These are phyloP conservation scores for Penicillium digitatum DNA, from an alignment of 2,329 filamentous ascomycete species.

Conservation along the genomic window DNA sequence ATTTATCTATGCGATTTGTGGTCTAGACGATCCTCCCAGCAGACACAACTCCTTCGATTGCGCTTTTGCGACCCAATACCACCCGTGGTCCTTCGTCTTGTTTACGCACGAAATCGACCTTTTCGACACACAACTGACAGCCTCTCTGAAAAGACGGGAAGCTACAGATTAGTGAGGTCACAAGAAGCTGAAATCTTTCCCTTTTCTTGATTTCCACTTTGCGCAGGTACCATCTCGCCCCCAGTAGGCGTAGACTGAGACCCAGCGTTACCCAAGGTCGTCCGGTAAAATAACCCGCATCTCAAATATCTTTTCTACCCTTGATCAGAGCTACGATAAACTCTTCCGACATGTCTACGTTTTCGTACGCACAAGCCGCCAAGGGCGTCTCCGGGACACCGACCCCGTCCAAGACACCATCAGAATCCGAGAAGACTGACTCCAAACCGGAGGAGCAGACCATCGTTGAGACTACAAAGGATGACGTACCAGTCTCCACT, in stretches of 20 bases:
- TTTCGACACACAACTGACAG: slow-evolving; percentile 14
- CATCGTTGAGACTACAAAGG: slow-evolving; percentile 24
- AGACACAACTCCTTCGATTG: slow-evolving; percentile 1
- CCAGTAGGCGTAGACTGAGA: slow-evolving; percentile 18
- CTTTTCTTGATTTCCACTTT: slow-evolving; percentile 22
- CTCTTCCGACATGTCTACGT: slow-evolving; percentile 53
- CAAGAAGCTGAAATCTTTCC: slow-evolving; percentile 27
- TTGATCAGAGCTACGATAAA: slow-evolving; percentile 38
- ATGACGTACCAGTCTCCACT: slow-evolving; percentile 34
- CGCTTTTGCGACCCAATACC: slow-evolving; percentile 5
- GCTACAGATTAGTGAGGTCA: slow-evolving; percentile 29
- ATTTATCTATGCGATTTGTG: slow-evolving; percentile 27
- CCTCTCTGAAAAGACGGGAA: slow-evolving; percentile 23
- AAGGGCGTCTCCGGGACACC: slow-evolving; percentile 64
- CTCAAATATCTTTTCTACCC: slow-evolving; percentile 2
- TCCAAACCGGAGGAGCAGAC: slow-evolving; percentile 31
- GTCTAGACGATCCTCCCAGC: slow-evolving; percentile 17
- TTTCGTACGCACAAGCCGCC: slow-evolving; percentile 94
- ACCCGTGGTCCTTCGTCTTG: neutral
- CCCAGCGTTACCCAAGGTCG: slow-evolving; percentile 23
- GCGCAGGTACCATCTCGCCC: slow-evolving; percentile 27
- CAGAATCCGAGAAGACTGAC: slow-evolving; percentile 29
- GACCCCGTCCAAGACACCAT: slow-evolving; percentile 41
- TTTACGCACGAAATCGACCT: neutral
- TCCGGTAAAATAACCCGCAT: slow-evolving; percentile 23